A percentile compares a stretch with the other conserved stretches of the same genome.
These are phyloP conservation scores for Saccharomycopsis sp. DNA, from an alignment of 805 yeast species.

Conservation along the genomic window DNA sequence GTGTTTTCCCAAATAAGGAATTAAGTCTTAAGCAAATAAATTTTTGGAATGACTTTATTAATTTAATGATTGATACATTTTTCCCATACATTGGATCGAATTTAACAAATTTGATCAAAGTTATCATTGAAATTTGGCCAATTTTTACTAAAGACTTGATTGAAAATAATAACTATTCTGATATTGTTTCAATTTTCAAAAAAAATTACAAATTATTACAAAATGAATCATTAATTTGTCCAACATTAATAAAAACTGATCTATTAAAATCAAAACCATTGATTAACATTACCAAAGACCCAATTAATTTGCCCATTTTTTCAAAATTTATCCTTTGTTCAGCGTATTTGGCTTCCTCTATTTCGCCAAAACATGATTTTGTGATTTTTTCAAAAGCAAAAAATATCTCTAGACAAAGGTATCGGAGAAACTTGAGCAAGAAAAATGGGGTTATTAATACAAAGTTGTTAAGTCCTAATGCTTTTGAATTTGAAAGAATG, in stretches of 20 bases:
- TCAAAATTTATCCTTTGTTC: constrained; percentile 34
- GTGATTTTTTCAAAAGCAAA: constrained; percentile 29
- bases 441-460: constrained; percentile 25
- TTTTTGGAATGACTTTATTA: constrained; percentile 31
- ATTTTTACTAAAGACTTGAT: constrained; percentile 3
- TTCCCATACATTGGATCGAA: constrained; percentile 32
- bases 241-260: neutral
- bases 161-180: constrained; percentile 1
- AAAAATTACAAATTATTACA: constrained; percentile 9
- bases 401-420: constrained; percentile 2
- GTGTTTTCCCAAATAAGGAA: constrained; percentile 12
- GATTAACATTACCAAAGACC: neutral
- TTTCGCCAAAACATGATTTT: constrained; percentile 30
- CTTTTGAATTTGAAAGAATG: constrained; percentile 35
- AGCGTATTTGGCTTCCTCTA: constrained; percentile 34
- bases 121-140: constrained; percentile 16
- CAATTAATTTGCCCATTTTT: constrained; percentile 28
- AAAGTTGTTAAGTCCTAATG: constrained; percentile 30
- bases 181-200: constrained; percentile 7
- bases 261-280: too few species aligned
- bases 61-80: constrained; percentile 32
- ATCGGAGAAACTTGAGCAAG: constrained; percentile 1
- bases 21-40: constrained; percentile 16
- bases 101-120: constrained; percentile 21
- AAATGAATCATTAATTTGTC: constrained; percentile 2